A percentile compares a stretch with the other conserved stretches of the same genome.
These are phyloP conservation scores for Lactarius hengduanensis DNA, from an alignment of 768 basidiomycete species.

Conservation along the genomic window DNA sequence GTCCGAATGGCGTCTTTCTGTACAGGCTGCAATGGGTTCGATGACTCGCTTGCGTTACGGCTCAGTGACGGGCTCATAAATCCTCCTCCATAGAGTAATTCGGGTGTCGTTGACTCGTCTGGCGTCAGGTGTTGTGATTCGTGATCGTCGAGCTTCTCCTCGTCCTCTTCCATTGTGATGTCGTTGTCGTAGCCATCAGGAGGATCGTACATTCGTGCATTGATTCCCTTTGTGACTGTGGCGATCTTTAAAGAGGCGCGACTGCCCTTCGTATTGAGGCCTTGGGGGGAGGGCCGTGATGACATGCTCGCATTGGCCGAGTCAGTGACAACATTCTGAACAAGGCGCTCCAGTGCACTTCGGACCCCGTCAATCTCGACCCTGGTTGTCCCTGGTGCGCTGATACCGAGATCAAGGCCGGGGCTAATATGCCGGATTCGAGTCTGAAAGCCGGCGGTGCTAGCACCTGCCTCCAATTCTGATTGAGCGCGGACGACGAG, in stretches of 20 bases:
- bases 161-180: slow-evolving; percentile 36
- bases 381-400: slow-evolving; percentile 20
- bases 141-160: slow-evolving; percentile 32
- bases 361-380: slow-evolving; percentile 38
- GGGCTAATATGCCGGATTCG: slow-evolving; percentile 27
- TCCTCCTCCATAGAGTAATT: slow-evolving; percentile 24
- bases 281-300: slow-evolving; percentile 19
- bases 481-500: slow-evolving; percentile 32
- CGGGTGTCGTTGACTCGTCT: slow-evolving; percentile 12
- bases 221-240: slow-evolving; percentile 37
- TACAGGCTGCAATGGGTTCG: slow-evolving; percentile 46
- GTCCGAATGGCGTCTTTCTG: slow-evolving; percentile 64
- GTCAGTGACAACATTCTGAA: slow-evolving; percentile 37
- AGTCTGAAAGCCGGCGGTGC: slow-evolving; percentile 26
- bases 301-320: slow-evolving; percentile 15
- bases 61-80: slow-evolving; percentile 34
- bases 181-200: slow-evolving; percentile 33
- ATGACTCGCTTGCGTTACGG: slow-evolving; percentile 45
- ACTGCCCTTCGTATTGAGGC: slow-evolving; percentile 27
- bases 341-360: slow-evolving; percentile 43
- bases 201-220: slow-evolving; percentile 36
- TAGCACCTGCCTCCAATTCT: slow-evolving; percentile 23
- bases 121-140: slow-evolving; percentile 16
- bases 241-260: slow-evolving; percentile 33
- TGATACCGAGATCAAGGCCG: slow-evolving; percentile 19